Evolutionary conservation across 768 basidiomycete species (phyloP).

Genomic region (Russula brevipes): DNA sequence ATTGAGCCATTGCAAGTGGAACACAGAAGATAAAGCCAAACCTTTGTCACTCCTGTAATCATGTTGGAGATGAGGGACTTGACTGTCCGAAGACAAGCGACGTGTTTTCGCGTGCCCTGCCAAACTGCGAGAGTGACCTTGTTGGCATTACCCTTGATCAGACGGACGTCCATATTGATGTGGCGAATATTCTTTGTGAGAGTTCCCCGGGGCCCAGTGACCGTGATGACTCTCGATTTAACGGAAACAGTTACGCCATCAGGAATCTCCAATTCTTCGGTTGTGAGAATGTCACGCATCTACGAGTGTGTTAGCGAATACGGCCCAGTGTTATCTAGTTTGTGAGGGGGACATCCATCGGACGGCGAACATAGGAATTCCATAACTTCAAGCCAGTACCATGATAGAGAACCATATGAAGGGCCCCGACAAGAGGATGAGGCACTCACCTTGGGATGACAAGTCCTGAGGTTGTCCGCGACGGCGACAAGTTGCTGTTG

Average conservation of each 20-base stretch:
- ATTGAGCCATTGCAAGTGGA: background rate
- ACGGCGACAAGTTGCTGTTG: conserved; percentile 23
- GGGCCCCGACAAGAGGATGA: conserved; percentile 11
- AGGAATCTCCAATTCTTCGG: conserved; percentile 88
- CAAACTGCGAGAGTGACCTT: conserved; percentile 91
- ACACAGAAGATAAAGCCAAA: conserved; percentile 29
- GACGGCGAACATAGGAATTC: conserved; percentile 2
- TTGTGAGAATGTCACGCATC: conserved; percentile 93
- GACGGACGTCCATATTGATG: conserved; percentile 89
- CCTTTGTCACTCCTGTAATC: conserved; percentile 96
- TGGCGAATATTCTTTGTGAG: conserved; percentile 90
- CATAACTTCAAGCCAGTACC: background rate
- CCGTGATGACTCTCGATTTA: conserved; percentile 88
- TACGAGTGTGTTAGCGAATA: conserved; percentile 33
- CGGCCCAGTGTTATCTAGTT: conserved; percentile 31
- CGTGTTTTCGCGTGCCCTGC: conserved; percentile 98
- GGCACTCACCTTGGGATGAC: conserved; percentile 31
- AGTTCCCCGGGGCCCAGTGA: conserved; percentile 88
- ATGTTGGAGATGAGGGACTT: conserved; percentile 94
- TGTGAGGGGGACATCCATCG: conserved; percentile 38
- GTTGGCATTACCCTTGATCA: conserved; percentile 71
- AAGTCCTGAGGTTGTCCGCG: conserved; percentile 33
- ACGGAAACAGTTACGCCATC: conserved; percentile 78
- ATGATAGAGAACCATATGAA: background rate
- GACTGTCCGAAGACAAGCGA: conserved; percentile 96